phyloP scores from a whole-genome alignment of 352 stramenopile species.

The Aphanomyces stellatus region DNA sequence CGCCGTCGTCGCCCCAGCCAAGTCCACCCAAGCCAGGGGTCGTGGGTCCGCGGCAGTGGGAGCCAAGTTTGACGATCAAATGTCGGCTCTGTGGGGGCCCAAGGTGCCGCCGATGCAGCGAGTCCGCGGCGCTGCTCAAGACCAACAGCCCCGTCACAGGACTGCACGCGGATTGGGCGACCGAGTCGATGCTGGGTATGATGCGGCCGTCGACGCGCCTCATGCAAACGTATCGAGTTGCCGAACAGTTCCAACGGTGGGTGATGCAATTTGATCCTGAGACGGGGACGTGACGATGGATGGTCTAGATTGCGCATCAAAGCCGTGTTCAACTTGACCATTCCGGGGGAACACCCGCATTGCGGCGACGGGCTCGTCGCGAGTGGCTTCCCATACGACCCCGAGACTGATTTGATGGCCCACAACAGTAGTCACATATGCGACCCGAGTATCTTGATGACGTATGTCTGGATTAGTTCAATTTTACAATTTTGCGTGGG shows the following conservation, averaged over 20 bases:
- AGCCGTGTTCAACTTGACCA: constrained; percentile 86
- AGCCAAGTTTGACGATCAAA: constrained; percentile 75
- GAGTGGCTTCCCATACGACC: constrained; percentile 84
- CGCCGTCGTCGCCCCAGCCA: too few species aligned
- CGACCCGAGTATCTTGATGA: too few species aligned
- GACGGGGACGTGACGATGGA: neutral
- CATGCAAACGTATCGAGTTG: constrained; percentile 75
- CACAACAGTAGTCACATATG: constrained; percentile 73
- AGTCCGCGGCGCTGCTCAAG: constrained; percentile 64
- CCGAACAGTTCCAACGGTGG: constrained; percentile 70
- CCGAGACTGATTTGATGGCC: constrained; percentile 79
- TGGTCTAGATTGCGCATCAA: constrained; percentile 56
- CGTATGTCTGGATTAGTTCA: too few species aligned
- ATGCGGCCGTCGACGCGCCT: constrained; percentile 79
- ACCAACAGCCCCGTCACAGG: constrained; percentile 60
- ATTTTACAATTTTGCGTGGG: constrained; percentile 89
- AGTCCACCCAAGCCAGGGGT: neutral
- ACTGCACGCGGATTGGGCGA: constrained; percentile 83
- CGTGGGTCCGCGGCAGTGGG: constrained; percentile 72
- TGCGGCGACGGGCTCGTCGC: constrained; percentile 71
- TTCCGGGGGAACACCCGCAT: constrained; percentile 85
- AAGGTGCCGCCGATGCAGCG: constrained; percentile 81
- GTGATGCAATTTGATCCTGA: constrained; percentile 13
- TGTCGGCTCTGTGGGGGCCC: constrained; percentile 78
- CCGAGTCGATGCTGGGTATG: constrained; percentile 81